A percentile compares a stretch with the other conserved stretches of the same genome.
These are phyloP conservation scores for Trichoderma koningii DNA, from an alignment of 2,329 filamentous ascomycete species.

Conservation along the genomic window DNA sequence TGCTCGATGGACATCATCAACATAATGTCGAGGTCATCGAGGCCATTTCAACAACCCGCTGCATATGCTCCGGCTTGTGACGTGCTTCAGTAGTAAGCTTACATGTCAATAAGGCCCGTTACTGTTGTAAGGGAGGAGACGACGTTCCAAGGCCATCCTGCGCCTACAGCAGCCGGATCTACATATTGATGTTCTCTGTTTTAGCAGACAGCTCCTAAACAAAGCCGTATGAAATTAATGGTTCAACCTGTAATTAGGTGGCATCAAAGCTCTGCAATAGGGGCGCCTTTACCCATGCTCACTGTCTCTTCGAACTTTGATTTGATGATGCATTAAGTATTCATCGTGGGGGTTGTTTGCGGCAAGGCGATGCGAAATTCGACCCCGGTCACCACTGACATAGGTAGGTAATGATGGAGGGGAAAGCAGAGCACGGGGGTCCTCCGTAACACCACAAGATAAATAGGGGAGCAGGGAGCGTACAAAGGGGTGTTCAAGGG, in stretches of 20 bases:
- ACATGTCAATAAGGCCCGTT: background rate
- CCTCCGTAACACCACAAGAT: background rate
- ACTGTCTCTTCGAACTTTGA: background rate
- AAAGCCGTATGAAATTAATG: background rate
- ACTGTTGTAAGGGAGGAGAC: background rate
- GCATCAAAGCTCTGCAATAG: background rate
- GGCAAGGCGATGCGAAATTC: background rate
- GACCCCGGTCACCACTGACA: constrained; percentile 1
- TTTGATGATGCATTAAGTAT: background rate
- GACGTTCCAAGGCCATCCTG: background rate
- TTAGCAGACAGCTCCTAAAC: background rate
- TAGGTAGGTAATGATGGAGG: constrained; percentile 1
- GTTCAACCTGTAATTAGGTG: background rate
- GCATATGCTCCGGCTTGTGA: background rate
- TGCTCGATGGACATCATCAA: background rate
- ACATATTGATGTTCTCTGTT: constrained; percentile 1
- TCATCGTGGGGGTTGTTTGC: background rate
- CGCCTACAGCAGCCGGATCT: background rate
- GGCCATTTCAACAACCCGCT: background rate
- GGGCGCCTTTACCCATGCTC: background rate
- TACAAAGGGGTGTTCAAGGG: background rate
- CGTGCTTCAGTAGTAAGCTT: constrained; percentile 8
- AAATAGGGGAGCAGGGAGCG: background rate
- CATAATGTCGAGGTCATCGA: background rate
- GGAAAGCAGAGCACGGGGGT: constrained; percentile 1